A percentile compares a stretch with the other conserved stretches of the same genome.
phyloP scores from a whole-genome alignment of 2,329 filamentous ascomycete species.

The Thermochaetoides dissita region DNA sequence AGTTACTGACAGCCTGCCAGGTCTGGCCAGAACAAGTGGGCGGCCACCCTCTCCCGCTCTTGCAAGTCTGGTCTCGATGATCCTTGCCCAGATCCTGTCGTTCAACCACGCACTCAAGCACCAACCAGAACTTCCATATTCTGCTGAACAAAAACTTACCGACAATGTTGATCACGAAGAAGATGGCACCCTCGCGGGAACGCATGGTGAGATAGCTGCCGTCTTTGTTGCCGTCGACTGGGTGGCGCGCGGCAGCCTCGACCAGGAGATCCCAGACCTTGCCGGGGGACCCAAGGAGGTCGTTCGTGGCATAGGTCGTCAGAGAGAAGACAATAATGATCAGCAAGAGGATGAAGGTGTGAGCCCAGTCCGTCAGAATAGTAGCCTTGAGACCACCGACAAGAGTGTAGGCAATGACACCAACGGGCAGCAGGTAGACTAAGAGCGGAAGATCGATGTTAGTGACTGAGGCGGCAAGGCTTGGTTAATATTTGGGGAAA shows the following conservation, averaged over 20 bases:
- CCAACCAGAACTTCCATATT: too few relatives aligned
- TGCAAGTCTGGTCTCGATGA: background rate
- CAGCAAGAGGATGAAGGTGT: conserved; percentile 71
- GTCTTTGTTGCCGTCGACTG: conserved; percentile 63
- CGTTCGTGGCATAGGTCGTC: conserved; percentile 63
- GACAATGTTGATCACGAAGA: conserved; percentile 71
- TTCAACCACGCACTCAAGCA: too few relatives aligned
- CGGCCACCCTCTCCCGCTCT: conserved; percentile 35
- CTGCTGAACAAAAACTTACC: conserved; percentile 2
- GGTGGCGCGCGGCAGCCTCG: conserved; percentile 52
- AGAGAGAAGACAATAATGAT: conserved; percentile 80
- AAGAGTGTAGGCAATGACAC: conserved; percentile 68
- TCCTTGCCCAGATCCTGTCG: too few relatives aligned
- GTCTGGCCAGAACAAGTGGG: conserved; percentile 64
- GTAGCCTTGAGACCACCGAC: conserved; percentile 74
- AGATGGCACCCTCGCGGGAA: conserved; percentile 66
- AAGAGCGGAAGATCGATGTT: background rate
- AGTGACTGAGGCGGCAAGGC: background rate
- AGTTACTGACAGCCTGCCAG: background rate
- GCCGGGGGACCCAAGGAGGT: conserved; percentile 57
- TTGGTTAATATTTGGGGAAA: background rate
- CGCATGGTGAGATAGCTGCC: conserved; percentile 82
- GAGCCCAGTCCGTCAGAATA: conserved; percentile 73
- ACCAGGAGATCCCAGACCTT: conserved; percentile 68
- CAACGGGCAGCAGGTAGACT: conserved; percentile 64